Conservation (phyloP, 495 filamentous ascomycete species). For the Podospora pseudopauciseta region DNA sequence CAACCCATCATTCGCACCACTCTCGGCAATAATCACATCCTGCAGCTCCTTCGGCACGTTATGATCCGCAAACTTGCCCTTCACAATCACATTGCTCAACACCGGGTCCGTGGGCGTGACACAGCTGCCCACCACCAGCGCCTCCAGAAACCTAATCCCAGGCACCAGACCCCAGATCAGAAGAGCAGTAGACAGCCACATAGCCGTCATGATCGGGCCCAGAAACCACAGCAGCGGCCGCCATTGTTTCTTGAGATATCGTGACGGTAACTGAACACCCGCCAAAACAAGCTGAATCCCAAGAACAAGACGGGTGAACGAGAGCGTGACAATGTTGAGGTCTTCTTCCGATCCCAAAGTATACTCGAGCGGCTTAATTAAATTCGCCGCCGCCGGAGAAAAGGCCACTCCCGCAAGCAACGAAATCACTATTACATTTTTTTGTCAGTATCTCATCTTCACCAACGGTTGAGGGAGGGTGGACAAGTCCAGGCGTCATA, state of each 20-base stretch:
- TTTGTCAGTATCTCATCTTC: too few species aligned
- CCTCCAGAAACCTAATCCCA: slow-evolving; percentile 67
- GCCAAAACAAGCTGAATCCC: slow-evolving; percentile 89
- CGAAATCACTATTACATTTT: slow-evolving; percentile 64
- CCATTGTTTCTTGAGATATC: slow-evolving; percentile 80
- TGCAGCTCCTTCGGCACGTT: slow-evolving; percentile 80
- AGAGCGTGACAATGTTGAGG: slow-evolving; percentile 55
- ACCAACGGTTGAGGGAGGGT: too few species aligned
- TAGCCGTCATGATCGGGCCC: slow-evolving; percentile 79
- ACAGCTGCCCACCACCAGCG: slow-evolving; percentile 75
- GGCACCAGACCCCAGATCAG: slow-evolving; percentile 78
- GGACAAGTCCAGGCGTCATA: too few species aligned
- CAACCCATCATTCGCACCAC: slow-evolving; percentile 89
- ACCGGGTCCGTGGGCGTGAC: slow-evolving; percentile 92
- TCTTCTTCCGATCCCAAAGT: slow-evolving; percentile 52
- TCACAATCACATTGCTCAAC: slow-evolving; percentile 84
- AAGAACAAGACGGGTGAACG: slow-evolving; percentile 83
- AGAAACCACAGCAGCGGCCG: slow-evolving; percentile 69
- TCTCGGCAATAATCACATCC: slow-evolving; percentile 85
- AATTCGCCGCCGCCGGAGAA: slow-evolving; percentile 72
- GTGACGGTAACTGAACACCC: slow-evolving; percentile 85
- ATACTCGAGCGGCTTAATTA: slow-evolving; percentile 74
- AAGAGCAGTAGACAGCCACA: slow-evolving; percentile 83
- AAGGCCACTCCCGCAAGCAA: slow-evolving; percentile 74
- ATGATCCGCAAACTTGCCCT: slow-evolving; percentile 89